Evolutionary conservation across 148 eudicot species (phyloP), one percentile per base, ranked within the genome.

Genomic region (Nepenthes mirabilis): DNA sequence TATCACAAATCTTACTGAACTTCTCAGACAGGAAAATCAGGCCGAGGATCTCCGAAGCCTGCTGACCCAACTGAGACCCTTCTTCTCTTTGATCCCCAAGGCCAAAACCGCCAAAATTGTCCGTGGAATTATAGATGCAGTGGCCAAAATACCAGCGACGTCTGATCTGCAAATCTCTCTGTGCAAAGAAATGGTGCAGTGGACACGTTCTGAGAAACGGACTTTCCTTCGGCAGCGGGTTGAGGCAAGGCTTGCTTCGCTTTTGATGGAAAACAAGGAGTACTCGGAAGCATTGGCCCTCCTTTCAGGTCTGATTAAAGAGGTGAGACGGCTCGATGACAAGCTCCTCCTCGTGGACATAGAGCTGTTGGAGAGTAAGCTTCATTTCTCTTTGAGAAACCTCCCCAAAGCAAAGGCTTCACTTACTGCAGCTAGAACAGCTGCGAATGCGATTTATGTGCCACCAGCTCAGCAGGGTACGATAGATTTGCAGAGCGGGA

Each of bases 341-440:
- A 77, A 77, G 69, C 81, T 77, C 67, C 81, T 77, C 34, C 66
- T 77, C 36, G 81, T 77, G 47, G 81, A 77, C 65, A 77, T 74
- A 47, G 78, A 77, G 60, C 59, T 77, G 40, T 55, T 77, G 34
- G 81, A 77, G 64, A 73, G 81, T 65, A 77, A 74, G 64, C 78
- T 77, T 57, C 81, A 77, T 64, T 74, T 73, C 70, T 77, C 81
- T 49, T 58, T 77, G 61, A 73, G 81, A 47, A 77, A 77, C 48
- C 81, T 77, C 11, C 81, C 81, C 36, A 77, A 77, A 64, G 81
- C 81, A 37, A 77, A 77, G 81, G 81, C 81, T 67, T 70, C 81
- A 8, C 75, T 77, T 33, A 77, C 81, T 33, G 81, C 81, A 2
- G 81, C 81, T 37, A 67, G 81, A 70, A 77, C 78, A 11, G 81